Base-by-base conservation (phyloP, 1,139 yeast genomes). In the Saccharomycopsis hybrid region DNA sequence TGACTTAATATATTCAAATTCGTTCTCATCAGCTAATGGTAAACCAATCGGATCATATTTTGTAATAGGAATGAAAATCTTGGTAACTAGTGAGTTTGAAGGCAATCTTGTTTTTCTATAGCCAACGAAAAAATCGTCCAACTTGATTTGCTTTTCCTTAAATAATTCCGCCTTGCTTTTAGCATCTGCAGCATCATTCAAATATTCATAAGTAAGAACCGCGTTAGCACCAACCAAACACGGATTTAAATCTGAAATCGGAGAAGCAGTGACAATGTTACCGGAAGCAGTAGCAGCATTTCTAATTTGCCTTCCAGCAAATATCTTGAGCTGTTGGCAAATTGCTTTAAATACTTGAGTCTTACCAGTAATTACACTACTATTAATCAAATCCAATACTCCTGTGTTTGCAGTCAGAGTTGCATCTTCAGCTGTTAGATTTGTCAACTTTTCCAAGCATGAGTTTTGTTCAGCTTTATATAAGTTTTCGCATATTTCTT, bases 211-310 rank as follows among this genome's bases (percentile, higher is more conserved):
- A 3, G 66, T 64, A 7, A 72, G 58, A 2, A 59, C 58, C 2
- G 74, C 72, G 49, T 67, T 67, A 24, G 70, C 65, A 2, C 73
- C 68, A 28, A 70, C 70, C 47, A 72, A 58, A 4, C 71, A 65
- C 1, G 76, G 76, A 55, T 72, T 72, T 57, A 72, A 55, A 54
- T 72, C 76, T 1, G 76, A 69, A 52, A 72, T 72, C 29, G 76
- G 76, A 11, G 74, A 70, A 1, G 76, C 76, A 2, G 76, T 72
- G n/a, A 72, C 74, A 44, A 72, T 68, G 39, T 70, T 70, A 31
- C 76, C 76, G 0, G 76, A 74, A 1, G 76, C 72, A 4, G 75
- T 71, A 11, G 75, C 76, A 5, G 70, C 76, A 52, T 72, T 72
- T 46, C 76, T 64, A 47, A 72, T 71, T 54, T 73, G 76, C 30